phyloP scores from a whole-genome alignment of 2,329 filamentous ascomycete genomes.

The Aspergillus latus region DNA sequence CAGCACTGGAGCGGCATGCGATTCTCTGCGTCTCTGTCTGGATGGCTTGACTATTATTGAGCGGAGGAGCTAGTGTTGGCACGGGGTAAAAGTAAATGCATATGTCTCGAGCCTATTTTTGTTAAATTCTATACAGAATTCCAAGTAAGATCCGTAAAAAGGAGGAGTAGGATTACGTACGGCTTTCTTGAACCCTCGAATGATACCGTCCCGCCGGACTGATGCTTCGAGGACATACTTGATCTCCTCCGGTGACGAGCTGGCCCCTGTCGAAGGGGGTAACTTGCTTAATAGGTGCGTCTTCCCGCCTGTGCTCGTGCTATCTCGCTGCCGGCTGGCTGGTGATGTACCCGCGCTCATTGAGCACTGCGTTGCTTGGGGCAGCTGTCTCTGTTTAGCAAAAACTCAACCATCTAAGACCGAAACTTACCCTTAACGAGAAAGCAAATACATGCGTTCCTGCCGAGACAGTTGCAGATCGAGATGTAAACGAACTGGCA shows the following conservation, averaged over 20 bases:
- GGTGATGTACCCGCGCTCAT: neutral
- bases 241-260: constrained; percentile 9
- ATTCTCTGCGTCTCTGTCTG: neutral
- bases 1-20: neutral
- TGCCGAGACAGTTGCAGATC: constrained; percentile 5
- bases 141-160: too few species aligned
- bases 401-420: neutral
- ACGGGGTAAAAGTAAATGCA: neutral
- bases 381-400: constrained; percentile 9
- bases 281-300: constrained; percentile 16
- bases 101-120: neutral
- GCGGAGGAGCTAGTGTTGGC: neutral
- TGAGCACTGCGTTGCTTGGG: constrained; percentile 18
- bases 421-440: constrained; percentile 10
- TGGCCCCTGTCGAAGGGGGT: constrained; percentile 14
- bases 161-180: neutral
- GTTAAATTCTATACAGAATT: neutral
- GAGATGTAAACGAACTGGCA: neutral
- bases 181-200: constrained; percentile 5
- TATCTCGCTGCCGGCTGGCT: neutral
- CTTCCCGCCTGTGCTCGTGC: neutral
- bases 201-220: constrained; percentile 4
- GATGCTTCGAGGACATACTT: constrained; percentile 14
- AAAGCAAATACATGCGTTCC: constrained; percentile 13
- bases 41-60: neutral